Evolutionary conservation across 441 rosid genomes (phyloP), one percentile per base, ranked within the genome.

Genomic region (Raphanus hybrid): DNA sequence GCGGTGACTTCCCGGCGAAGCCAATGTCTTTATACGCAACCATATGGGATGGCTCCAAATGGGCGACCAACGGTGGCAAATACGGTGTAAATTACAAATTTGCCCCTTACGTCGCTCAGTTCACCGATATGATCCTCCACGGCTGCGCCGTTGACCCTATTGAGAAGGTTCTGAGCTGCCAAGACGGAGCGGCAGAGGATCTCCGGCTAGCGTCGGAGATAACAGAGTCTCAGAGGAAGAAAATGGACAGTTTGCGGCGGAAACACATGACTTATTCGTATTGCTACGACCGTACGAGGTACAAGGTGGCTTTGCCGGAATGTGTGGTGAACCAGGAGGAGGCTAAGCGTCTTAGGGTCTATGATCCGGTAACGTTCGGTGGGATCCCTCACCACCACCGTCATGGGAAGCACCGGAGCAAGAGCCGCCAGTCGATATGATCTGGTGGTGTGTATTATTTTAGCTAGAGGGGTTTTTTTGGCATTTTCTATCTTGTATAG

Each of bases 1-100:
- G 91, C 4, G 92, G 90, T 5, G 91, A 89, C 74, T 93, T 90
- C 64, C 98, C 97, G n/a, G 83, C 95, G 23, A 93, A 93, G 83
- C 94, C 96, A 23, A 92, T 92, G 97, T 85, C 93, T 34, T 41
- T 89, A 63, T 92, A 89, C 62, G 94, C 91, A 48, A 92, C 96
- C 11, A 87, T 91, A 71, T 92, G 98, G 98, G 98, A 92, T 70
- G 98, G 92, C 0, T 92, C 94, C 14, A 81, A 81, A 63, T 92
- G 98, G 98, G 98, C 98, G 14, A 92, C 96, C 26, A 86, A 85
- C 69, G 96, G 96, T 64, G 98, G 98, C 70, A 92, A 88, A 75
- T 88, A 92, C 73, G 82, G 86, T 55, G 88, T 91, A 20, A 91
- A 90, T 83, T 91, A 92, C 86, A 86, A 85, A 63, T 92, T 86